Evolutionary conservation across 2,329 filamentous ascomycete genomes (phyloP), one percentile per base, ranked within the genome.

Genomic region (Beauveria bassiana): DNA sequence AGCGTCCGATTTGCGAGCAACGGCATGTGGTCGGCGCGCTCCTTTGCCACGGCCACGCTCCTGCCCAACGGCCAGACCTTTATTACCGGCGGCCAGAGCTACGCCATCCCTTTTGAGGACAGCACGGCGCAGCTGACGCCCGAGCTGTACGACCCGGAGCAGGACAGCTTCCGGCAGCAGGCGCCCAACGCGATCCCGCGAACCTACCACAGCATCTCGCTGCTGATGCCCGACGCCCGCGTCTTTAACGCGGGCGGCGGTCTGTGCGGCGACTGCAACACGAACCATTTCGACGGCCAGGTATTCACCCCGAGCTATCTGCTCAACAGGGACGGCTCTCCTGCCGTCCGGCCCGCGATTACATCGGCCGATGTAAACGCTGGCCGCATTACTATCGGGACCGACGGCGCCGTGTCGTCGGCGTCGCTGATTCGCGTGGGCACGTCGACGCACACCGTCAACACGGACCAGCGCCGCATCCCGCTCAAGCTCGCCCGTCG

Each of bases 301-400:
- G 78, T 86, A 58, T 86, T 79, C 68, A 75, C 74, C 5, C 84
- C 83, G 0, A 77, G 79, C 0, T 86, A 86, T 63, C 78, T 86
- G 0, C 79, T 83, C 63, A 78, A 76, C 34, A 40, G 67, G 3
- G 71, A 79, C 47, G 81, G 80, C 18, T 66, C 66, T 12, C 63
- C 61, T 0, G 75, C 76, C 2, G 63, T 69, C 0, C 74, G 80
- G 1, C 81, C 81, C 1, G 64, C 68, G 5, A 81, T 84, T 56
- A 62, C 67, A 0, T 70, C 63, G 5, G 69, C 74, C 14, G 68
- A 59, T 42, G 62, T 75, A 14, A 28, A 3, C 18, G 26, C 3
- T 4, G 73, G 73, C 9, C 70, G 61, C 2, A 68, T 78, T 14
- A 69, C 63, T 0, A 72, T 74, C 1, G 64, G 57, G 3, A 71